Evolutionary conservation across 2,329 filamentous ascomycete genomes (phyloP), one percentile per base, ranked within the genome.

Genomic region (Nakataea oryzae): DNA sequence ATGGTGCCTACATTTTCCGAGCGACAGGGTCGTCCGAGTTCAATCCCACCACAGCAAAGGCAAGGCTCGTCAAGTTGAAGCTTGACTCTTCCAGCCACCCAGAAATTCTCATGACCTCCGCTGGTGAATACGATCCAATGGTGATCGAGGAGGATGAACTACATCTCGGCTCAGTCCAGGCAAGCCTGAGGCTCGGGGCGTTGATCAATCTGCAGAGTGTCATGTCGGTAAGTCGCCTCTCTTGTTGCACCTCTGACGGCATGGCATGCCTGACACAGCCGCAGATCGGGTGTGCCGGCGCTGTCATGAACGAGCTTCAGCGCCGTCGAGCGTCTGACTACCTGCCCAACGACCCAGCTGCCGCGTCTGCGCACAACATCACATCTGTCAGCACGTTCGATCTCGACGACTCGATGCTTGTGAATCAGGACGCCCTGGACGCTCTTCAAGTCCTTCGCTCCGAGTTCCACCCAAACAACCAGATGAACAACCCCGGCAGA

Each of bases 371-470:
- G 55, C 89, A 89, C 66, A 80, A 78, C 8, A 78, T 96, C 29
- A 78, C 74, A 28, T 80, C 78, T 0, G 74, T 97, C 13, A 82
- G 89, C 69, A 93, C 91, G 84, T 92, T 96, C 72, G 87, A 82
- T 34, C 76, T 96, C 28, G 73, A 74, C 50, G 71, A 79, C 61
- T 76, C 76, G 60, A 91, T 93, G 86, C 91, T 95, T 69, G 79
- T 97, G 66, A 95, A 91, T 67, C 77, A 83, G 2, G 91, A 97
- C 69, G 90, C 93, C 0, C 76, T 97, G 55, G 75, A 85, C 17
- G 92, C 92, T 1, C 81, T 99, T 11, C 93, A 97, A 68, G 90
- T 99, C 30, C 79, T 96, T 29, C 87, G 89, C 62, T 86, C 88
- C 1, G 93, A 97, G 71, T 84, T 84, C 13, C 91, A 96, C 72